phyloP scores from a whole-genome alignment of 2,329 filamentous ascomycete genomes.

The Teratosphaeria zuluensis region DNA sequence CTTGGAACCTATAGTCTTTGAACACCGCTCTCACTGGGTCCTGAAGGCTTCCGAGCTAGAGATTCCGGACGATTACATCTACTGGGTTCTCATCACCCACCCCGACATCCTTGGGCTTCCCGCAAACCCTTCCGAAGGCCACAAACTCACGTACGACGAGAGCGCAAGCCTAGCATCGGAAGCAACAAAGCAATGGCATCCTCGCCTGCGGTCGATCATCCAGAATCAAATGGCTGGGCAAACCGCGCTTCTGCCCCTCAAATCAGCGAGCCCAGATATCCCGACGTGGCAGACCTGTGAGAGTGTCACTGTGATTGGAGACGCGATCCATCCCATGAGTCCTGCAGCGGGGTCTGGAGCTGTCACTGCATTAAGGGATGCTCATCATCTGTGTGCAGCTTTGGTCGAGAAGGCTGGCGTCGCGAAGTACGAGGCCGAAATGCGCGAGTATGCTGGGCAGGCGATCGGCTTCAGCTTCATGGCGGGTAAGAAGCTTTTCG shows the following conservation, averaged over 20 bases:
- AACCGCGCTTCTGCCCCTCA: neutral
- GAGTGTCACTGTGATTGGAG: neutral
- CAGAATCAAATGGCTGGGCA: neutral
- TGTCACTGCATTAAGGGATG: neutral
- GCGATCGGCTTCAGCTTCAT: too few species aligned
- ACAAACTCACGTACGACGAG: neutral
- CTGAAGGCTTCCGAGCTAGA: neutral
- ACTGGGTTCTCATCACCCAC: neutral
- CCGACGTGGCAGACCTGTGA: neutral
- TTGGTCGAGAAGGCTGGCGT: too few species aligned
- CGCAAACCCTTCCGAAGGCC: neutral
- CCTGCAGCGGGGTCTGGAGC: neutral
- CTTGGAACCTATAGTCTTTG: neutral
- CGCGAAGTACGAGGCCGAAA: too few species aligned
- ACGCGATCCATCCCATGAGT: neutral
- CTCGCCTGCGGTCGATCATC: neutral
- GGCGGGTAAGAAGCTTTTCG: too few species aligned
- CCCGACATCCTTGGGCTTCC: neutral
- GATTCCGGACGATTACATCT: neutral
- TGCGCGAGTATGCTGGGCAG: too few species aligned
- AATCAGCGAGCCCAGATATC: neutral
- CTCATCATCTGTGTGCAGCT: too few species aligned
- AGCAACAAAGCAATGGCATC: neutral
- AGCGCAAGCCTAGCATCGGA: neutral
- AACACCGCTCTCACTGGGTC: neutral